phyloP scores from a whole-genome alignment of 1,284 basidiomycete genomes.

The Boletus holoroseus region DNA sequence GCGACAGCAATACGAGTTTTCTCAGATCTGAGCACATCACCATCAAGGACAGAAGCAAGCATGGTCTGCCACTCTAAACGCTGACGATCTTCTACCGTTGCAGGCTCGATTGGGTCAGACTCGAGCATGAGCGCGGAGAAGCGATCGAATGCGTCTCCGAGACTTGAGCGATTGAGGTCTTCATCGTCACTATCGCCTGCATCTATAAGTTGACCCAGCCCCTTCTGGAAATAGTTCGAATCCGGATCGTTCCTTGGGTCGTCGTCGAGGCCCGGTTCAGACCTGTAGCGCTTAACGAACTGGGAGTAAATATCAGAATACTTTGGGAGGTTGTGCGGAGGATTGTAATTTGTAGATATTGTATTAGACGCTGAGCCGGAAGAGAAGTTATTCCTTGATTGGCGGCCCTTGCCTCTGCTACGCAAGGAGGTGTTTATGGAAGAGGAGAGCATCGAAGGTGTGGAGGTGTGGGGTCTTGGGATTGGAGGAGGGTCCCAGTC shows the following conservation, averaged over 20 bases:
- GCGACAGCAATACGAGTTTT: conserved; percentile 82
- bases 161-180: conserved; percentile 42
- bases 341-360: conserved; percentile 32
- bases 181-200: conserved; percentile 75
- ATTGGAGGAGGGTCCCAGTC: conserved; percentile 41
- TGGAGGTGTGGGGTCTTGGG: conserved; percentile 31
- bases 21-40: conserved; percentile 90
- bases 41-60: conserved; percentile 86
- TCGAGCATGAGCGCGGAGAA: conserved; percentile 53
- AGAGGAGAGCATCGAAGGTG: conserved; percentile 27
- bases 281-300: conserved; percentile 69
- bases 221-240: conserved; percentile 67
- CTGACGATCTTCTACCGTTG: conserved; percentile 68
- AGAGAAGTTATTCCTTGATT: conserved; percentile 35
- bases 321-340: conserved; percentile 36
- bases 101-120: conserved; percentile 54
- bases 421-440: conserved; percentile 30
- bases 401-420: conserved; percentile 34
- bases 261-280: conserved; percentile 50
- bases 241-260: conserved; percentile 70
- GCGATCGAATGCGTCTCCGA: conserved; percentile 48
- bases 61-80: conserved; percentile 93
- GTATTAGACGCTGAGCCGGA: conserved; percentile 25
- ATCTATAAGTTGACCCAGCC: conserved; percentile 64
- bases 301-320: conserved; percentile 71